A percentile compares a stretch with the other conserved stretches of the same genome.
Conservation (phyloP, 2,329 filamentous ascomycete species). For the Talaromyces sp. region DNA sequence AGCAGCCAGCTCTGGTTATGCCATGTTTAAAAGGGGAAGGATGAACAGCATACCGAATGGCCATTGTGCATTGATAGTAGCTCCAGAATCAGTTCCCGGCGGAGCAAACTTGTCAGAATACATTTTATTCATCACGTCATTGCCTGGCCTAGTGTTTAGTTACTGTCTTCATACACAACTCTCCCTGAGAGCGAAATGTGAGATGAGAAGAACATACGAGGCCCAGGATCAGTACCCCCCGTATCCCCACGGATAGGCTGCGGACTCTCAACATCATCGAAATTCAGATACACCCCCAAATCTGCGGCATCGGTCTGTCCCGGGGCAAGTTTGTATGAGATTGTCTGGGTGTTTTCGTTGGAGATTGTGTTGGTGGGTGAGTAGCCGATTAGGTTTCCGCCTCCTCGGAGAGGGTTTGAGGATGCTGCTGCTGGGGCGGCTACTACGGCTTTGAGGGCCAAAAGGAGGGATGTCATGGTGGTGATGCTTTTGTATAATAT, state of each 20-base stretch:
- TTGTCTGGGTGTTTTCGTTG: constrained; percentile 36
- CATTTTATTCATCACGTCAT: constrained; percentile 52
- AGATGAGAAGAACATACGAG: constrained; percentile 32
- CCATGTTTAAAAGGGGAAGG: neutral
- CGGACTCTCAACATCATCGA: constrained; percentile 52
- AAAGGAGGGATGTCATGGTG: neutral
- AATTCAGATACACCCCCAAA: constrained; percentile 56
- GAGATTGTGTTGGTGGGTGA: constrained; percentile 38
- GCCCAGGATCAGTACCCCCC: constrained; percentile 55
- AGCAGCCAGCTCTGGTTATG: neutral
- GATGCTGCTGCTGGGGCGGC: constrained; percentile 25
- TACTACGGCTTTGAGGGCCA: constrained; percentile 22
- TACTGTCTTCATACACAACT: neutral
- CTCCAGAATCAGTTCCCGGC: constrained; percentile 51
- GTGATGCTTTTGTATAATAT: neutral
- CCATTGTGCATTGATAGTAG: constrained; percentile 51
- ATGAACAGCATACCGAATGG: constrained; percentile 45
- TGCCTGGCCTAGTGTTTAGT: constrained; percentile 31
- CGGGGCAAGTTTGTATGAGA: constrained; percentile 46
- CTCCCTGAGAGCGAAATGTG: neutral
- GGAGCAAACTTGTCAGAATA: constrained; percentile 57
- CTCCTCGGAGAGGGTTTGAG: constrained; percentile 31
- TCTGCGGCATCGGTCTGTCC: constrained; percentile 54
- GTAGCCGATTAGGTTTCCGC: constrained; percentile 39
- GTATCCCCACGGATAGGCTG: constrained; percentile 56